Percentiles rank a stretch among this genome's conserved stretches.
Conservation (phyloP, 495 filamentous ascomycete species). For the Aspergillus egyptiacus region DNA sequence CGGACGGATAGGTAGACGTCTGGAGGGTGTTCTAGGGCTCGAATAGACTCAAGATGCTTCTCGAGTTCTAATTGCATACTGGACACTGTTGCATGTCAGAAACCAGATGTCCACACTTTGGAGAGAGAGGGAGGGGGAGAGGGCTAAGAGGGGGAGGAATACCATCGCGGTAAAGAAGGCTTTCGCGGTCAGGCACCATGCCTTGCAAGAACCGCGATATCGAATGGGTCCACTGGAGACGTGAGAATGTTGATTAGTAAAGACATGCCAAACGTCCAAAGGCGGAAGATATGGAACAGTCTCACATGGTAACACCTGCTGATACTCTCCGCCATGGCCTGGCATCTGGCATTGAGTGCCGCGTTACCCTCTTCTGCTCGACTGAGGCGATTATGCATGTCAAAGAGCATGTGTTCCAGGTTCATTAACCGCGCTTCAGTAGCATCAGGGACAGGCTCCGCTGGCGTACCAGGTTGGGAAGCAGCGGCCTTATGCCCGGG, state of each 20-base stretch:
- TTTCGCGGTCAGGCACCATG: constrained; percentile 61
- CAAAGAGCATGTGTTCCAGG: constrained; percentile 78
- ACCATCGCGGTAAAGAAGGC: constrained; percentile 54
- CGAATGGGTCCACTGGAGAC: constrained; percentile 62
- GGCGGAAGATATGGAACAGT: neutral
- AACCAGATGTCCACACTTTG: neutral
- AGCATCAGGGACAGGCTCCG: constrained; percentile 72
- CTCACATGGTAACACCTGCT: constrained; percentile 67
- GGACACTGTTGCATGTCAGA: constrained; percentile 51
- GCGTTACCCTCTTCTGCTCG: constrained; percentile 80
- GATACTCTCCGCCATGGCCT: constrained; percentile 75
- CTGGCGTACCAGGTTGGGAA: constrained; percentile 77
- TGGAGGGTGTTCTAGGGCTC: constrained; percentile 67
- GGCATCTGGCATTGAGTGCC: constrained; percentile 71
- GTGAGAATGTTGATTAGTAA: neutral
- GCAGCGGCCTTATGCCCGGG: constrained; percentile 64
- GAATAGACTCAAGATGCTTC: constrained; percentile 69
- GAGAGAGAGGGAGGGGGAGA: no score
- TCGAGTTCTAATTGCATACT: constrained; percentile 79
- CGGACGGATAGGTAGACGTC: constrained; percentile 69
- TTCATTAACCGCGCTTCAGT: constrained; percentile 67
- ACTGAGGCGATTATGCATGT: constrained; percentile 66
- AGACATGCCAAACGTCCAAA: neutral
- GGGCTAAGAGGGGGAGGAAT: constrained; percentile 12
- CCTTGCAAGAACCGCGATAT: constrained; percentile 65